These are phyloP conservation scores for Pseudopyricularia cyperi DNA, from an alignment of 2,329 filamentous ascomycete species.

Conservation along the genomic window DNA sequence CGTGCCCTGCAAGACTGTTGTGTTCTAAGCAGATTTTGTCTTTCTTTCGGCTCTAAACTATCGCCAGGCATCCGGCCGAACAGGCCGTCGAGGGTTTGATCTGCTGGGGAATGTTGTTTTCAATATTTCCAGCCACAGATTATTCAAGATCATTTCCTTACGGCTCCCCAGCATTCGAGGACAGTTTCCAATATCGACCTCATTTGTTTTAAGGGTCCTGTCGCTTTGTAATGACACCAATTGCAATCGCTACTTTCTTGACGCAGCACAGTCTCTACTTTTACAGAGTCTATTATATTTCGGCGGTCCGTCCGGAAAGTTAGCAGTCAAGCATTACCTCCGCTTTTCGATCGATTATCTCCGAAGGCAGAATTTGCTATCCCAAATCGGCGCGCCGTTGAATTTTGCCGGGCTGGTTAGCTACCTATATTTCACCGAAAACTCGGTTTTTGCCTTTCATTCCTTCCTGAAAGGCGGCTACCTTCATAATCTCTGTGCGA, in stretches of 20 bases:
- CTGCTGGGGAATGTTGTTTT: constrained; percentile 73
- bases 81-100: constrained; percentile 70
- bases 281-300: constrained; percentile 59
- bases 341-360: constrained; percentile 75
- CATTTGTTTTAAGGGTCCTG: constrained; percentile 56
- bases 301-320: constrained; percentile 53
- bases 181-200: constrained; percentile 67
- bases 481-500: constrained; percentile 47
- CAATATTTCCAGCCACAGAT: constrained; percentile 48
- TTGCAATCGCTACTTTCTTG: constrained; percentile 46
- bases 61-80: constrained; percentile 63
- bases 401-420: constrained; percentile 61
- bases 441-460: constrained; percentile 65
- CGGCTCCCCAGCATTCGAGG: constrained; percentile 61
- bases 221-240: constrained; percentile 54
- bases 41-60: constrained; percentile 66
- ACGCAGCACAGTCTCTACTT: constrained; percentile 52
- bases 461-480: constrained; percentile 59
- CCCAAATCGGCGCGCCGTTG: constrained; percentile 45
- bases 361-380: constrained; percentile 53
- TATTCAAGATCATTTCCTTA: constrained; percentile 58
- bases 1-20: constrained; percentile 72
- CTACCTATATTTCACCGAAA: constrained; percentile 67
- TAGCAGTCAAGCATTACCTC: constrained; percentile 61
- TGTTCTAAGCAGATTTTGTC: constrained; percentile 62